These are phyloP conservation scores for Hyaloraphidium curvatum DNA, from an alignment of 192 early-diverging fungal genomes.

Conservation along the genomic window DNA sequence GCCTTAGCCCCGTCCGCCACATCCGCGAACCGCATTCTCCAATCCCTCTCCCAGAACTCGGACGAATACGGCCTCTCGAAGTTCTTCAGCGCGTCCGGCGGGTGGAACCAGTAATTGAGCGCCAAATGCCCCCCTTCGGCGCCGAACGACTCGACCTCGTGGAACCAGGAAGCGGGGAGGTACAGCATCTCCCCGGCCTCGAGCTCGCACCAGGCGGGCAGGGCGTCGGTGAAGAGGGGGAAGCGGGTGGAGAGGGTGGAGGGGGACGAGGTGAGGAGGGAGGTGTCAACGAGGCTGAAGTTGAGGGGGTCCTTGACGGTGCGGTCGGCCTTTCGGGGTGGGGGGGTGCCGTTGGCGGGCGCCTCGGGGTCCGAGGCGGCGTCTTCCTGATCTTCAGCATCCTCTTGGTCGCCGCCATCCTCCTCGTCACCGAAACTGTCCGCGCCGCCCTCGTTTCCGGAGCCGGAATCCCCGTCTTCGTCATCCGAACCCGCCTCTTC, in stretches of 20 bases:
- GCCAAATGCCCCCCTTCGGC: slow-evolving; percentile 17
- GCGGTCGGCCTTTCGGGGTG: background rate
- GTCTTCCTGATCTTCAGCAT: slow-evolving; percentile 8
- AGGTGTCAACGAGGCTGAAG: background rate
- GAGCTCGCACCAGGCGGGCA: slow-evolving; percentile 10
- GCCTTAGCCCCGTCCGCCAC: too few species aligned
- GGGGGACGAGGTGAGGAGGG: background rate
- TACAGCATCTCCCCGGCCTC: slow-evolving; percentile 25
- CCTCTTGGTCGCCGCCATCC: slow-evolving; percentile 8
- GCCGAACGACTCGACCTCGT: slow-evolving; percentile 26
- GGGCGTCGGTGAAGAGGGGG: slow-evolving; percentile 2
- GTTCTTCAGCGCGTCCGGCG: background rate
- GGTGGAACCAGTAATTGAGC: slow-evolving; percentile 14
- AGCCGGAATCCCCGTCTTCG: slow-evolving; percentile 4
- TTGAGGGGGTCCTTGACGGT: background rate
- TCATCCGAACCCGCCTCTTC: background rate
- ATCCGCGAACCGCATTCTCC: too few species aligned
- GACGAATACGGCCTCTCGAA: background rate
- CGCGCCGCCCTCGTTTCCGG: background rate
- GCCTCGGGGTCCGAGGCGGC: background rate
- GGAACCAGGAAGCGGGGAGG: slow-evolving; percentile 33
- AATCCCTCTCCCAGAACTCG: background rate
- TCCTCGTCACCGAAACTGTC: slow-evolving; percentile 4
- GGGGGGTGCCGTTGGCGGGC: background rate
- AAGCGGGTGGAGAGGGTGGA: background rate